These are phyloP conservation scores for Eucalyptus erythrocorys DNA, from an alignment of 345 rosid species.

Conservation along the genomic window DNA sequence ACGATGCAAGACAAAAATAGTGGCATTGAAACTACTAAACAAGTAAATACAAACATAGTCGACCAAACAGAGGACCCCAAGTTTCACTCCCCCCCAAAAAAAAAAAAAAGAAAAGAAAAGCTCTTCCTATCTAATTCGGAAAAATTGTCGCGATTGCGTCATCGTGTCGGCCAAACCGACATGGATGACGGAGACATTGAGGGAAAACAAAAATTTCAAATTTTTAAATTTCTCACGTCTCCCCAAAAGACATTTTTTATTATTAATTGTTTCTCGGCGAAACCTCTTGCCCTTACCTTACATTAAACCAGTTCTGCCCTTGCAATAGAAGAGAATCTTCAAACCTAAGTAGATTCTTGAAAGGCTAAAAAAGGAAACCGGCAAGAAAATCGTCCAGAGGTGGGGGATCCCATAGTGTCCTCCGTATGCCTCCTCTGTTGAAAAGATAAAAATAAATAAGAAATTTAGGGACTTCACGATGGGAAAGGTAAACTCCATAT, in stretches of 20 bases:
- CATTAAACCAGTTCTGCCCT: neutral
- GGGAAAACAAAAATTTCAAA: neutral
- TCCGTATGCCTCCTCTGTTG: too few relatives aligned
- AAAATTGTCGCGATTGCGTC: neutral
- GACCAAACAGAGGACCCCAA: neutral
- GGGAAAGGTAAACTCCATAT: too few relatives aligned
- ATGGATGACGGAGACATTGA: neutral
- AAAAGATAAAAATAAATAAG: too few relatives aligned
- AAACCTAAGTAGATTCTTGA: too few relatives aligned
- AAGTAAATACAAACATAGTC: neutral
- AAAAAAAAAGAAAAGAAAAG: too few relatives aligned
- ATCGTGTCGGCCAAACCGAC: neutral
- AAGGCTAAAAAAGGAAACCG: too few relatives aligned
- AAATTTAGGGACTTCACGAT: too few relatives aligned
- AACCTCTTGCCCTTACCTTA: neutral
- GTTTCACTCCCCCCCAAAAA: neutral
- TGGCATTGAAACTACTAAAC: neutral
- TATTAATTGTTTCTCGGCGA: neutral
- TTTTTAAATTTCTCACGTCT: neutral
- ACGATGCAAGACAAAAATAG: neutral
- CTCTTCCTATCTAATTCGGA: neutral
- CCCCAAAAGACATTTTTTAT: neutral
- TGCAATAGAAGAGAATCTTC: neutral
- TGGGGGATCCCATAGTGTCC: too few relatives aligned
- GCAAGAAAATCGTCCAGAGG: too few relatives aligned